These are phyloP conservation scores for Chaetomiaceae sp. DNA, from an alignment of 2,329 filamentous ascomycete genomes.

Conservation along the genomic window DNA sequence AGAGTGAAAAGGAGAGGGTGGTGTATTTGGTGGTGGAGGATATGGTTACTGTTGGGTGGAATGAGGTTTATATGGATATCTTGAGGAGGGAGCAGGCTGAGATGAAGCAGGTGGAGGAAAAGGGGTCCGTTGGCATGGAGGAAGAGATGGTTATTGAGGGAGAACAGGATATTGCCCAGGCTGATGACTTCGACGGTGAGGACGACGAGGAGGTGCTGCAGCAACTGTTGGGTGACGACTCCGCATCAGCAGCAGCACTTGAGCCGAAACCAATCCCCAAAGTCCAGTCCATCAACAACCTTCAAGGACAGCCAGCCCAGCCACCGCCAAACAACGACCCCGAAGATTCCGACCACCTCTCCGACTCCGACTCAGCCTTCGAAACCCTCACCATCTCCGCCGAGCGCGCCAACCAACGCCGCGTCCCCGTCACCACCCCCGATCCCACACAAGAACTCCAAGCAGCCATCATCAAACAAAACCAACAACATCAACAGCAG, in stretches of 20 bases:
- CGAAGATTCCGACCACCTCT: constrained; percentile 3
- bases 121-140: neutral
- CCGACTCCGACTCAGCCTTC: constrained; percentile 28
- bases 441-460: neutral
- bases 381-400: constrained; percentile 18
- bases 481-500: neutral
- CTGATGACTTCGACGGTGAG: neutral
- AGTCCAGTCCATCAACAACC: too few relatives aligned
- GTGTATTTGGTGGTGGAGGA: constrained; percentile 45
- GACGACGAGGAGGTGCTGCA: neutral
- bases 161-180: neutral
- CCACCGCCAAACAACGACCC: constrained; percentile 21
- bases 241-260: neutral
- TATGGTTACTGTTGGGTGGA: constrained; percentile 45
- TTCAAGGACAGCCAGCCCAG: neutral
- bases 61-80: constrained; percentile 37
- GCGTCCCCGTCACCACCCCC: neutral
- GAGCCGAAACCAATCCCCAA: neutral
- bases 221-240: neutral
- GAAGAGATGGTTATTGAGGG: neutral
- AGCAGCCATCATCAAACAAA: constrained; percentile 6
- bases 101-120: neutral
- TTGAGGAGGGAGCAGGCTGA: constrained; percentile 14
- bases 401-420: constrained; percentile 15
- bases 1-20: constrained; percentile 30